These are phyloP conservation scores for Coprinopsis cinerea DNA, from an alignment of 768 basidiomycete genomes.

Conservation along the genomic window DNA sequence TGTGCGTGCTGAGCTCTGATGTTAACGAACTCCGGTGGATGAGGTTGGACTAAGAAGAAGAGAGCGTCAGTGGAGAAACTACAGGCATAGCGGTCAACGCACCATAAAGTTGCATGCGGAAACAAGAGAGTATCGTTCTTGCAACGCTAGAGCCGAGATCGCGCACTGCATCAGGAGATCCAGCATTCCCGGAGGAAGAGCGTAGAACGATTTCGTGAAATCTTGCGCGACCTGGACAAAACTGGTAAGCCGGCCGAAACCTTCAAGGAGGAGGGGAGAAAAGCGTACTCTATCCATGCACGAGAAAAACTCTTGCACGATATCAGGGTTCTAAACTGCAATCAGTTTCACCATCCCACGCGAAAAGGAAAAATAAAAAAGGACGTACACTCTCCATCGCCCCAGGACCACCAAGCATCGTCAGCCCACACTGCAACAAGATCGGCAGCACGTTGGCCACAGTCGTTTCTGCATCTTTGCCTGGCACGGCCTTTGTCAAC, in stretches of 20 bases:
- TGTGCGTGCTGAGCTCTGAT: constrained; percentile 53
- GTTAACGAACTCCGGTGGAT: constrained; percentile 61
- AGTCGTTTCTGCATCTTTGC: constrained; percentile 48
- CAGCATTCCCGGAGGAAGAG: constrained; percentile 56
- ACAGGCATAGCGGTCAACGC: constrained; percentile 20
- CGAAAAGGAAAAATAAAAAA: not conserved
- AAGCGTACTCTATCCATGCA: constrained; percentile 68
- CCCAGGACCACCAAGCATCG: constrained; percentile 45
- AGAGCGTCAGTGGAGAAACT: not conserved
- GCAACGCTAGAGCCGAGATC: constrained; percentile 57
- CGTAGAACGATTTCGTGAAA: constrained; percentile 55
- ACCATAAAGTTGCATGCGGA: constrained; percentile 82
- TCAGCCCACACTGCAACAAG: constrained; percentile 53
- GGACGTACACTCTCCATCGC: constrained; percentile 64
- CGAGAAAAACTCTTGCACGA: constrained; percentile 84
- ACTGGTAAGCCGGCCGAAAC: not conserved
- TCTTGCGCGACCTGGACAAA: constrained; percentile 41
- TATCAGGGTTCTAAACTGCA: constrained; percentile 71
- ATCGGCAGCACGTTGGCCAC: constrained; percentile 51
- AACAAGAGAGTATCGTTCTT: constrained; percentile 83
- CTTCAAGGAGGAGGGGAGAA: not conserved
- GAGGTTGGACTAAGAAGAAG: constrained; percentile 44
- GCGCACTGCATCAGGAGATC: constrained; percentile 69
- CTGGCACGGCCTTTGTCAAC: constrained; percentile 47
- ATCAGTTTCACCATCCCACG: not conserved